These are phyloP conservation scores for Macrophomina phaseolina DNA, from an alignment of 2,329 filamentous ascomycete genomes.

Conservation along the genomic window DNA sequence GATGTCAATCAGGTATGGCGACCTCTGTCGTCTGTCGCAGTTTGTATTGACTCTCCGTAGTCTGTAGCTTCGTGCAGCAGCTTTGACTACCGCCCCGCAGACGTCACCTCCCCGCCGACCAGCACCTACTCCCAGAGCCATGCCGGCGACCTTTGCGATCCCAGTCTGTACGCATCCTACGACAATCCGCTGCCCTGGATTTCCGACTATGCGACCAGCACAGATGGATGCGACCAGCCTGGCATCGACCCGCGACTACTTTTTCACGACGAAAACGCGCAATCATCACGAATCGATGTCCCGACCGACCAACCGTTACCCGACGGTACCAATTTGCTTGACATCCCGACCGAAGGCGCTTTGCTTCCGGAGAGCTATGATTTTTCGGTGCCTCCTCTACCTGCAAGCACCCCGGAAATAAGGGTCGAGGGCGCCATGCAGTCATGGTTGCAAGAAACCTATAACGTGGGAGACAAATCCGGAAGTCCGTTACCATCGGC, in stretches of 20 bases:
- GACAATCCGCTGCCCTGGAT: neutral
- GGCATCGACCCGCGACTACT: too few relatives aligned
- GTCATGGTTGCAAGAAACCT: neutral
- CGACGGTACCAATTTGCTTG: too few relatives aligned
- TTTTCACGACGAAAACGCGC: neutral
- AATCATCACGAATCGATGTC: neutral
- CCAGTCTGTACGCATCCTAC: neutral
- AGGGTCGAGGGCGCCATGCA: neutral
- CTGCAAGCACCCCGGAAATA: neutral
- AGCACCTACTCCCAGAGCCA: neutral
- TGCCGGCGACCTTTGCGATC: neutral
- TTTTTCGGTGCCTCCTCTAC: neutral
- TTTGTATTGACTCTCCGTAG: neutral
- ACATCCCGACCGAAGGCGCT: neutral
- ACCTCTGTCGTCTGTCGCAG: neutral
- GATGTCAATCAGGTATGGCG: slow-evolving; percentile 8
- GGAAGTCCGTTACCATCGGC: neutral
- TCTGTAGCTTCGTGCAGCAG: slow-evolving; percentile 1
- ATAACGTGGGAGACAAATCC: neutral
- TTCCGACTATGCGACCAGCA: neutral
- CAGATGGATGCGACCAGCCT: too few relatives aligned
- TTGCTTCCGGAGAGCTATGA: neutral
- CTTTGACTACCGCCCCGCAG: neutral
- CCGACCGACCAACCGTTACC: neutral
- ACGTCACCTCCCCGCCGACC: neutral